phyloP scores from a whole-genome alignment of 768 basidiomycete genomes.

The Scleroderma citrinum region DNA sequence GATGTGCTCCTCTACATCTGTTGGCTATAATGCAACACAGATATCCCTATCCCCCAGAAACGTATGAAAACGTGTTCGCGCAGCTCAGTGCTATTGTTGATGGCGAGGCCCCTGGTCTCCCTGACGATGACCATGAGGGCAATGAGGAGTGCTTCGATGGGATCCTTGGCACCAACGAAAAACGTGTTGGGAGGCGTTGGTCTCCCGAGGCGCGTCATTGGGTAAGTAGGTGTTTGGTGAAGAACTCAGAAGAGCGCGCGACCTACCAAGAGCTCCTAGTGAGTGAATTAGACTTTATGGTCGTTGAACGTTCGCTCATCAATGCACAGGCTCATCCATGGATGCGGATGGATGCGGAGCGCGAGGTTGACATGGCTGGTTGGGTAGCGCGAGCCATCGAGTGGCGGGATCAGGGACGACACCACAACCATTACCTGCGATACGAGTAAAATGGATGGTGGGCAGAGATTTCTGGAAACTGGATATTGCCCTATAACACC shows the following conservation, averaged over 20 bases:
- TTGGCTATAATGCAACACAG: constrained; percentile 4
- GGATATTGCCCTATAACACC: constrained; percentile 1
- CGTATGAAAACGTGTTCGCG: constrained; percentile 94
- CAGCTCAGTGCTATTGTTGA: constrained; percentile 96
- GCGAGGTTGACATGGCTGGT: constrained; percentile 74
- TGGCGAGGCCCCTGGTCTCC: constrained; percentile 85
- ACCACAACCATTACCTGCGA: constrained; percentile 5
- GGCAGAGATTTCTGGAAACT: constrained; percentile 3
- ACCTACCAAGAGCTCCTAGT: constrained; percentile 81
- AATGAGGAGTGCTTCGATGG: constrained; percentile 10
- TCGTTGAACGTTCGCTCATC: constrained; percentile 1
- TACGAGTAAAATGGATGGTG: constrained; percentile 18
- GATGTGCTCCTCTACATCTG: background rate
- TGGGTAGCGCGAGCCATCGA: constrained; percentile 66
- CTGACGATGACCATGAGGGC: constrained; percentile 40
- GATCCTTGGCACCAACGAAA: constrained; percentile 6
- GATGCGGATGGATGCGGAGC: constrained; percentile 51
- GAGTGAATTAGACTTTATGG: constrained; percentile 20
- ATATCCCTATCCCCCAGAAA: constrained; percentile 97
- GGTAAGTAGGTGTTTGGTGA: constrained; percentile 73
- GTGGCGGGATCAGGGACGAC: constrained; percentile 27
- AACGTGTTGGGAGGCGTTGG: constrained; percentile 18
- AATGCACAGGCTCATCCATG: constrained; percentile 66
- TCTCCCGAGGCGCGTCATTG: constrained; percentile 66
- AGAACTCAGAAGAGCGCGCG: constrained; percentile 72